Conservation (phyloP, 2,329 filamentous ascomycete genomes). For the Fulvia fulva region DNA sequence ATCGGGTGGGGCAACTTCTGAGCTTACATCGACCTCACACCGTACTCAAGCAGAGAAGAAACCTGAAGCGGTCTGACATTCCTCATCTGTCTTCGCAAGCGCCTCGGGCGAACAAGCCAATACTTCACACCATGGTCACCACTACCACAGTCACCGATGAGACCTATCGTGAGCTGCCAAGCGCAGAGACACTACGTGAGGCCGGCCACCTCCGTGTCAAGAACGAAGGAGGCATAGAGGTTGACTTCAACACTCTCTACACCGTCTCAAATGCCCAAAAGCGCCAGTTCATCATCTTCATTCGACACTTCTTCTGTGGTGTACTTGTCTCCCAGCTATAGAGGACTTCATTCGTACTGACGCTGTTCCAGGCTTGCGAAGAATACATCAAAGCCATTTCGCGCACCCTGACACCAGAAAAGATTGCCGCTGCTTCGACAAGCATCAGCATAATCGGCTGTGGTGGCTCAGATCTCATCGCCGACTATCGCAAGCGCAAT, state of each 20-base stretch:
- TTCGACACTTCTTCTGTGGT: constrained; percentile 41
- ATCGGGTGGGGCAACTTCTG: too few relatives aligned
- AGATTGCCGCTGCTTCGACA: constrained; percentile 15
- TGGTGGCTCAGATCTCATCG: constrained; percentile 26
- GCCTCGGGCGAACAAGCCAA: too few relatives aligned
- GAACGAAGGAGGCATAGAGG: constrained; percentile 26
- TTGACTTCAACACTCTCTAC: constrained; percentile 28
- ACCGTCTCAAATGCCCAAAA: constrained; percentile 16
- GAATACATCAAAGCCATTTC: constrained; percentile 28
- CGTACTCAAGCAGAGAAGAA: too few relatives aligned
- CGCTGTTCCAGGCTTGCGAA: constrained; percentile 27
- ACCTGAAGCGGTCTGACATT: too few relatives aligned
- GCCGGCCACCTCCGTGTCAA: constrained; percentile 24
- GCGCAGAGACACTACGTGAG: constrained; percentile 15
- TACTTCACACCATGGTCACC: background rate
- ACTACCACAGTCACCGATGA: background rate
- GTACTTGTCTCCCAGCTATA: constrained; percentile 19
- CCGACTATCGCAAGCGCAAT: constrained; percentile 26
- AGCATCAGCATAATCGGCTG: constrained; percentile 32
- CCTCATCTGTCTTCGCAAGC: too few relatives aligned
- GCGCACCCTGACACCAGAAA: constrained; percentile 16
- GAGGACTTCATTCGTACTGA: background rate
- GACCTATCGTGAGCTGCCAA: constrained; percentile 10
- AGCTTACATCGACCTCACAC: too few relatives aligned
- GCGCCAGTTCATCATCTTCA: constrained; percentile 35